These are phyloP conservation scores for Ambrosia artemisiifolia DNA, from an alignment of 129 eudicot genomes.

Conservation along the genomic window DNA sequence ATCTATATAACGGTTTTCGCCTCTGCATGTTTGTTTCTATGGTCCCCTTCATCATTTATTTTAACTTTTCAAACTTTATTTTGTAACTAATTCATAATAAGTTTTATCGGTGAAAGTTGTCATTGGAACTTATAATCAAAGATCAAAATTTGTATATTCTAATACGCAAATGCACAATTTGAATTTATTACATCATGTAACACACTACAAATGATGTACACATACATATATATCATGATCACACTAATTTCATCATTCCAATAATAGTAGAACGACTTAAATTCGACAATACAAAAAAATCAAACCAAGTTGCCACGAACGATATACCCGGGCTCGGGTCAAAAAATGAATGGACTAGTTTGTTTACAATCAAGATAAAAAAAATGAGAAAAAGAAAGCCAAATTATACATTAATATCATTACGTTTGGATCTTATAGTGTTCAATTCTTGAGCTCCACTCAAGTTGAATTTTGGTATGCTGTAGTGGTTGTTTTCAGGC, in stretches of 20 bases:
- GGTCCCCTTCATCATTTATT: too few species aligned
- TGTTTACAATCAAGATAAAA: not conserved
- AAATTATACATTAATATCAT: slow-evolving; percentile 79
- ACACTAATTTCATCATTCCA: slow-evolving; percentile 1
- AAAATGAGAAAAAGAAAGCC: not conserved
- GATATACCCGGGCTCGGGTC: slow-evolving; percentile 10
- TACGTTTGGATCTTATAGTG: slow-evolving; percentile 69
- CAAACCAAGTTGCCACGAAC: slow-evolving; percentile 4
- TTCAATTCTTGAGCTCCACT: slow-evolving; percentile 47
- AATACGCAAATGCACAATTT: too few species aligned
- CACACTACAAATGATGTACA: not conserved
- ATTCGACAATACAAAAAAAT: not conserved
- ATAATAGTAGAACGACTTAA: not conserved
- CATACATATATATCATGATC: not conserved
- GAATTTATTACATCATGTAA: not conserved
- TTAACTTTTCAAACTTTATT: too few species aligned
- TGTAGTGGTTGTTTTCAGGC: slow-evolving; percentile 59
- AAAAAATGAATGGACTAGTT: slow-evolving; percentile 35
- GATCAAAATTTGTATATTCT: too few species aligned
- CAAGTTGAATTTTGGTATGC: slow-evolving; percentile 58
- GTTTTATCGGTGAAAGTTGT: too few species aligned
- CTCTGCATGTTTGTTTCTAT: too few species aligned
- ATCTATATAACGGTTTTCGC: too few species aligned
- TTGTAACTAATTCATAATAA: too few species aligned
- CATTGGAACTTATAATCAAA: too few species aligned